phyloP scores from a whole-genome alignment of 306 rosid species.

The Vigna radiata region DNA sequence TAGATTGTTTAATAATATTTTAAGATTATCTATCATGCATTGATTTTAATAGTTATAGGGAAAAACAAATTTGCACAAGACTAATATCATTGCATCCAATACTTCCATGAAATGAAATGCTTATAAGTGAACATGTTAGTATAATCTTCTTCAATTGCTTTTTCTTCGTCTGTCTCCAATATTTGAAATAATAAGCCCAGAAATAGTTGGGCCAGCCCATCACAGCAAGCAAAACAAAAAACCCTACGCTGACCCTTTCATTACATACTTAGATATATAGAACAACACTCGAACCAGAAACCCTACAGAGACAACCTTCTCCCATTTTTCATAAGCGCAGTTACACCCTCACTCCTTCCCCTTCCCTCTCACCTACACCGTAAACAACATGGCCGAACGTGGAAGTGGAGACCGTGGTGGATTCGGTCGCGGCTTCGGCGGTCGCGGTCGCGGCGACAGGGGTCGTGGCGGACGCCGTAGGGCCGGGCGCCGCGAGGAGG shows the following conservation, averaged over 20 bases:
- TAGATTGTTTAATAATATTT: too few relatives aligned
- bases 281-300: not conserved
- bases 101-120: too few relatives aligned
- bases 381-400: slow-evolving; percentile 41
- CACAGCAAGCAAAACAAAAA: not conserved
- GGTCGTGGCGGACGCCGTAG: slow-evolving; percentile 45
- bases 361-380: not conserved
- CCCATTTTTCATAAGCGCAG: not conserved
- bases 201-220: not conserved
- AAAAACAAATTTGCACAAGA: too few relatives aligned
- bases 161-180: not conserved
- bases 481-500: slow-evolving; percentile 41
- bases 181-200: not conserved
- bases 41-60: too few relatives aligned
- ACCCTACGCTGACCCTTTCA: not conserved
- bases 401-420: slow-evolving; percentile 49
- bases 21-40: too few relatives aligned
- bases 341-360: not conserved
- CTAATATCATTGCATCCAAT: too few relatives aligned
- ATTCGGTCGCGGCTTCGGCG: slow-evolving; percentile 42
- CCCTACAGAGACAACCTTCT: not conserved
- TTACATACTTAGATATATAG: not conserved
- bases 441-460: slow-evolving; percentile 38
- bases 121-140: too few relatives aligned
- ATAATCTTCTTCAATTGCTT: too few relatives aligned